Conservation (phyloP, 129 eudicot genomes). For the carrot (Daucus carota) region DNA sequence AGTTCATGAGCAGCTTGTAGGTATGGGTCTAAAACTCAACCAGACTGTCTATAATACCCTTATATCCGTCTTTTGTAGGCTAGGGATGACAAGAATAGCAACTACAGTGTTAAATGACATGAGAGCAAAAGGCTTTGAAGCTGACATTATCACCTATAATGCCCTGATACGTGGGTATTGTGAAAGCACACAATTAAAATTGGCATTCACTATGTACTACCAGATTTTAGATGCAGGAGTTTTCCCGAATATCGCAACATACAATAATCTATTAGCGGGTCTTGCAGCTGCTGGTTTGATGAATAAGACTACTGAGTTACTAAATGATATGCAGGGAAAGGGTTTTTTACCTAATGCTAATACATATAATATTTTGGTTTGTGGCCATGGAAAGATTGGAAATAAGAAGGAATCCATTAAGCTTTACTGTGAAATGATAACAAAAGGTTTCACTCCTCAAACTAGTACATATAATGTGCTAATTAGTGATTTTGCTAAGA, state of each 20-base stretch:
- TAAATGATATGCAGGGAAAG: constrained; percentile 52
- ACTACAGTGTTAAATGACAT: constrained; percentile 48
- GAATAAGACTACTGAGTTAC: constrained; percentile 33
- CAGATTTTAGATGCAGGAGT: constrained; percentile 59
- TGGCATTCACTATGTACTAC: constrained; percentile 50
- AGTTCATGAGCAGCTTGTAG: constrained; percentile 54
- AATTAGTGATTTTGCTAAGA: constrained; percentile 68
- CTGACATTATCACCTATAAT: constrained; percentile 68
- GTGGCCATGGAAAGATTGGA: constrained; percentile 64
- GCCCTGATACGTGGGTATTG: constrained; percentile 66
- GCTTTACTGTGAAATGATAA: constrained; percentile 95
- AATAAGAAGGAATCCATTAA: constrained; percentile 70
- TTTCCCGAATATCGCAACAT: constrained; percentile 60
- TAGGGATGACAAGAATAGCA: constrained; percentile 86
- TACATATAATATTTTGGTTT: constrained; percentile 59
- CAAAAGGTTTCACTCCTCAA: constrained; percentile 71
- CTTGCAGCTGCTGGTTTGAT: constrained; percentile 50
- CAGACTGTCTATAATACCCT: constrained; percentile 49
- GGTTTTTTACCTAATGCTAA: constrained; percentile 52
- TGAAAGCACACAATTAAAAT: constrained; percentile 52
- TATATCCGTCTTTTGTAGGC: constrained; percentile 55
- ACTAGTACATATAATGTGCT: constrained; percentile 64
- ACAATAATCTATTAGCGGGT: constrained; percentile 63
- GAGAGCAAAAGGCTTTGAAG: constrained; percentile 49
- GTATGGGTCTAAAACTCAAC: constrained; percentile 65